These are phyloP conservation scores for Populus hybrid DNA, from an alignment of 441 rosid genomes.

Conservation along the genomic window DNA sequence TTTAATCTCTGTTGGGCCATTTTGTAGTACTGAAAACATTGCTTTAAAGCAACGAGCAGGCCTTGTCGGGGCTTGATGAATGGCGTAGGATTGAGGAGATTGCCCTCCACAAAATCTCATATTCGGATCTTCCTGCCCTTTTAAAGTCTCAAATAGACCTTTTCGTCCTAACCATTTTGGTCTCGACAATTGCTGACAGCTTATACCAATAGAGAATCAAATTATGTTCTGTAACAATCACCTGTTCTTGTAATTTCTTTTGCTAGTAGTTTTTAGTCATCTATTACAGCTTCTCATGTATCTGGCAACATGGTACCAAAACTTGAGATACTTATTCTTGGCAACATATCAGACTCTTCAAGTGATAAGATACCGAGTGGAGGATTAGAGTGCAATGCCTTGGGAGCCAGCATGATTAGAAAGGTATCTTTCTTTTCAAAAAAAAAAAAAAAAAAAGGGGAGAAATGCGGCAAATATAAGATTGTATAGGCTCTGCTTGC, in stretches of 20 bases:
- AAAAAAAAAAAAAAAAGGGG: not conserved
- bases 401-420: not conserved
- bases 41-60: not conserved
- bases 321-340: not conserved
- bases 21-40: not conserved
- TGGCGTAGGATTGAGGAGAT: constrained; percentile 9
- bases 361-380: not conserved
- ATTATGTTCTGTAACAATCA: not conserved
- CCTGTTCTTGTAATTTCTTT: not conserved
- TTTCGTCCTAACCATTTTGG: not conserved
- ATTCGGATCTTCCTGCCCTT: not conserved
- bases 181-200: not conserved
- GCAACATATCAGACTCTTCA: not conserved
- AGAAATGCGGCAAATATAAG: not conserved
- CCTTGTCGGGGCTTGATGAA: not conserved
- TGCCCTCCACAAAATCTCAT: constrained; percentile 7
- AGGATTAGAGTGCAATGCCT: constrained; percentile 6
- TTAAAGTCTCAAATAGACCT: not conserved
- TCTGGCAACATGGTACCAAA: not conserved
- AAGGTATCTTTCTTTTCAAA: not conserved
- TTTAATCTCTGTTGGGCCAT: no score
- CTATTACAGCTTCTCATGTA: not conserved
- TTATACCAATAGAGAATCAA: not conserved
- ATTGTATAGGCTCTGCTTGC: not conserved
- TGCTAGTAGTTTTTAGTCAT: not conserved